Conservation (phyloP, 768 basidiomycete genomes). For the Russula virescens region DNA sequence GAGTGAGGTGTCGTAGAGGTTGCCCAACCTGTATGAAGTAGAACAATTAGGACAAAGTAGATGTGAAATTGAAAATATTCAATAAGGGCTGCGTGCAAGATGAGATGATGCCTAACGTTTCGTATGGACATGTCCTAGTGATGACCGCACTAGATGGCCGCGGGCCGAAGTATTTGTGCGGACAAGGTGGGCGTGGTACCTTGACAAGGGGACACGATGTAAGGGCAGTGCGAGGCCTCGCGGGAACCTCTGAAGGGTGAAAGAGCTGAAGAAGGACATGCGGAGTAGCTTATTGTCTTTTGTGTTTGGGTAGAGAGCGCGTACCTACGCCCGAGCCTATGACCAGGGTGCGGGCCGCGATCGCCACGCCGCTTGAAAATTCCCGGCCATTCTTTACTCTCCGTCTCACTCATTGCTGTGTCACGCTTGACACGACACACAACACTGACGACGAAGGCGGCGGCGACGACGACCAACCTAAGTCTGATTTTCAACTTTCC, state of each 20-base stretch:
- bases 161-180: neutral
- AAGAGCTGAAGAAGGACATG: constrained; percentile 1
- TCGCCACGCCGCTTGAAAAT: constrained; percentile 21
- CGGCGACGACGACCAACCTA: constrained; percentile 1
- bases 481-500: neutral
- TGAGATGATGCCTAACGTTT: constrained; percentile 15
- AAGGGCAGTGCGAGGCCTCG: constrained; percentile 12
- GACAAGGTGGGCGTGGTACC: neutral
- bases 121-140: neutral
- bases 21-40: constrained; percentile 56
- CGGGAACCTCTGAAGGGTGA: constrained; percentile 14
- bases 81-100: neutral
- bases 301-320: constrained; percentile 6
- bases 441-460: constrained; percentile 4
- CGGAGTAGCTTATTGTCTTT: constrained; percentile 11
- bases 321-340: constrained; percentile 7
- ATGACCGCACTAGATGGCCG: neutral
- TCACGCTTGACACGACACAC: neutral
- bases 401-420: neutral
- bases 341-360: constrained; percentile 6
- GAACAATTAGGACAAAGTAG: constrained; percentile 23
- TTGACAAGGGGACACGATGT: neutral
- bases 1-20: constrained; percentile 77
- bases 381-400: neutral
- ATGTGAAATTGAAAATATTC: constrained; percentile 15